Evolutionary conservation across 345 rosid genomes (phyloP).

Genomic region (Populus simonii): DNA sequence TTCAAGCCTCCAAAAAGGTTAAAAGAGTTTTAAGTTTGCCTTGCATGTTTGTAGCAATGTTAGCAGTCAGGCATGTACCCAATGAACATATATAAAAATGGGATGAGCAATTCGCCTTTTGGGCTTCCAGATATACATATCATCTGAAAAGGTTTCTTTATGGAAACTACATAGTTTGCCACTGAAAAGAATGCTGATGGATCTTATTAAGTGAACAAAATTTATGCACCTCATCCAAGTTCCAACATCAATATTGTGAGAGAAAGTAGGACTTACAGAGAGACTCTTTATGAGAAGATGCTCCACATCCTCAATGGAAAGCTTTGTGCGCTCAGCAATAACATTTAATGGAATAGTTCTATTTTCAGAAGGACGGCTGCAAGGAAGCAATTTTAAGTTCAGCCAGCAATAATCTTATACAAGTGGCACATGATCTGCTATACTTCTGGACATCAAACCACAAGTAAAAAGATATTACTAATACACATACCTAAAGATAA

Average conservation of each 20-base stretch:
- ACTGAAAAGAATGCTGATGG: background rate
- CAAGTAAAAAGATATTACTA: background rate
- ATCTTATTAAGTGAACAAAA: background rate
- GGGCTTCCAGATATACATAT: background rate
- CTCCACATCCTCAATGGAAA: conserved; percentile 84
- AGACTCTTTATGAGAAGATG: conserved; percentile 97
- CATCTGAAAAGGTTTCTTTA: background rate
- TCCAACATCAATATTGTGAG: background rate
- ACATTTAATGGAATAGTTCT: conserved; percentile 79
- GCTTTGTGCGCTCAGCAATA: conserved; percentile 90
- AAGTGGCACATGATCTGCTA: background rate
- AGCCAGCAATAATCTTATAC: conserved; percentile 7
- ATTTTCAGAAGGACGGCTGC: conserved; percentile 97
- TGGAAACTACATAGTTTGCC: background rate
- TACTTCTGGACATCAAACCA: background rate
- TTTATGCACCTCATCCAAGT: background rate
- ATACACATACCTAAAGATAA: conserved; percentile 74
- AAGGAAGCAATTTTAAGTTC: conserved; percentile 14
- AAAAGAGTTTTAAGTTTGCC: too few species aligned
- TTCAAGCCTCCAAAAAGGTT: too few species aligned
- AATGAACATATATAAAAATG: background rate
- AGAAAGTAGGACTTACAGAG: conserved; percentile 58
- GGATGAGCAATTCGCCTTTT: background rate
- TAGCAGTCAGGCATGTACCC: background rate
- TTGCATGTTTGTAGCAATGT: background rate